Evolutionary conservation across 106 monocot species (phyloP).

Genomic region (Alisma plantagoaquatica): DNA sequence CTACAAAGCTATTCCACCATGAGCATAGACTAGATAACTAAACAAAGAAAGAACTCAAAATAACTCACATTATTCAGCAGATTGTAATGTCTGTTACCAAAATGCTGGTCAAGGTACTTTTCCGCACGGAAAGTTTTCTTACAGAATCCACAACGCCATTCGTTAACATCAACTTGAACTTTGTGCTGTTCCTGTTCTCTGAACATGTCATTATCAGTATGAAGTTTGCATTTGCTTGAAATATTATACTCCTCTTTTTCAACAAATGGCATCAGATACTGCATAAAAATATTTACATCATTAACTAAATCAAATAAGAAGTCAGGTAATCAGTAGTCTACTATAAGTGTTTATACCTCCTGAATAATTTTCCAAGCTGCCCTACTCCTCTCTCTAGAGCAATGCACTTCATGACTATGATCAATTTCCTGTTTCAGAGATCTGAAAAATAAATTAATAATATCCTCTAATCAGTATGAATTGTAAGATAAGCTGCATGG

Average conservation of each 20-base stretch:
- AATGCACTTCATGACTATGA: slow-evolving; percentile 63
- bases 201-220: slow-evolving; percentile 91
- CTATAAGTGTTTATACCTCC: slow-evolving; percentile 49
- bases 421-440: slow-evolving; percentile 34
- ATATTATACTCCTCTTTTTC: slow-evolving; percentile 65
- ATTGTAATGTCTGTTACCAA: slow-evolving; percentile 83
- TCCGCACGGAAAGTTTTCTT: slow-evolving; percentile 87
- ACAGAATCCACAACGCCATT: slow-evolving; percentile 92
- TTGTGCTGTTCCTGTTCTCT: slow-evolving; percentile 94
- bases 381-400: slow-evolving; percentile 94
- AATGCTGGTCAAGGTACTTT: slow-evolving; percentile 87
- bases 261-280: slow-evolving; percentile 95
- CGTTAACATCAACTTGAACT: slow-evolving; percentile 70
- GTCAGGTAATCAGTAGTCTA: too few species aligned
- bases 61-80: slow-evolving; percentile 58
- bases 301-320: too few species aligned
- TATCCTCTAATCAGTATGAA: too few species aligned
- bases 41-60: not conserved
- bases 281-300: too few species aligned
- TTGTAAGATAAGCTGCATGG: too few species aligned
- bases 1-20: too few species aligned
- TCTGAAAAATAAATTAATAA: slow-evolving; percentile 38
- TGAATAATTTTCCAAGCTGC: slow-evolving; percentile 81
- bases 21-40: too few species aligned
- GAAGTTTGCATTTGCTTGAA: slow-evolving; percentile 70